Evolutionary conservation across 306 rosid species (phyloP), one percentile per base, ranked within the genome.

Genomic region (Parietaria judaica): DNA sequence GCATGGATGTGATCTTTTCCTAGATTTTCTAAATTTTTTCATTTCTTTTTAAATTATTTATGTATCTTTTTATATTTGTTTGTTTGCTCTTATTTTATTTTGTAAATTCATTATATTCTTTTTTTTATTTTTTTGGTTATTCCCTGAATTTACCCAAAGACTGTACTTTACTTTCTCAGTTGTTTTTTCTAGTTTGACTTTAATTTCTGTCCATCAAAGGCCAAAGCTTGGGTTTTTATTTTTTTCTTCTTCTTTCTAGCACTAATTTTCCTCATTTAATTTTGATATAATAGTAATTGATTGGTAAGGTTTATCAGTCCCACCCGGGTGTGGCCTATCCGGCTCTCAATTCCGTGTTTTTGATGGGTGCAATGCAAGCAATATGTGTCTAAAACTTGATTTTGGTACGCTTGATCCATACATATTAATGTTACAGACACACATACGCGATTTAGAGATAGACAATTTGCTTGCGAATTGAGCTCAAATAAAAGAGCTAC

Each of bases 1-100:
- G 69, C 77, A 78, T 83, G 94, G 87, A 71, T 68, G 85, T 53
- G 81, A 80, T 79, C 68, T 72, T 75, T 70, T 68, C 64, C 61
- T 74, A 59, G 57, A 80, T 83, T 76, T 80, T 76, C 61, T 59
- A 43, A 4, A 6, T 23, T 68, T 54, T 35, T 69, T 51, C n/a
- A n/a, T n/a, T n/a, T 23, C 31, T 23, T 23, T 23, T 23, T 23
- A 23, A 23, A 23, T 23, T 23, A 23, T 17, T n/a, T 49, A 9
- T 49, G 2, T 49, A 49, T 49, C 39, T 46, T 31, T 47, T n/a
- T 48, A 34, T 47, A 14, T 34, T 49, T 49, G 54, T 8, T 61
- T 62, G 16, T 62, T 49, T 60, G 35, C 49, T 11, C n/a, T 15
- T 8, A 5, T 11, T 36, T 60, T 16, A 23, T 23, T 23, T 23